phyloP scores from a whole-genome alignment of 2,329 filamentous ascomycete species.

The Bipolaris bicolor region DNA sequence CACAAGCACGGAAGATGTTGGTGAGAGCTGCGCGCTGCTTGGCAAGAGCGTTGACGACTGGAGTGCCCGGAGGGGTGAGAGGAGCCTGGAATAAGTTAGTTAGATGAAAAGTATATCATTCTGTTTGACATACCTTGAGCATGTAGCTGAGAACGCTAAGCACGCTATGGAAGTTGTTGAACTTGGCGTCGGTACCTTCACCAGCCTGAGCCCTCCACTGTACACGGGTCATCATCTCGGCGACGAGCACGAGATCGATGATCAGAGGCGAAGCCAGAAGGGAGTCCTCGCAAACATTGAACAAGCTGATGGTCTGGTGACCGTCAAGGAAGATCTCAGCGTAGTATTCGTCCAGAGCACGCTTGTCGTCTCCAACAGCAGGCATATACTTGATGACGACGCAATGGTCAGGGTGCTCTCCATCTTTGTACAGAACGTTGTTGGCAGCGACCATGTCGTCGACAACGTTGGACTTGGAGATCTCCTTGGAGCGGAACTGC shows the following conservation, averaged over 20 bases:
- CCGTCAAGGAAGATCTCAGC: slow-evolving; percentile 98
- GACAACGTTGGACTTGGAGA: slow-evolving; percentile 98
- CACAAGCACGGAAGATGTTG: slow-evolving; percentile 98
- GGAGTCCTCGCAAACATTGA: slow-evolving; percentile 99
- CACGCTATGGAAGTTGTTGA: slow-evolving; percentile 94
- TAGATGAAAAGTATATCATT: neutral
- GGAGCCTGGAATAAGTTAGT: slow-evolving; percentile 67
- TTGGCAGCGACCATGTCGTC: slow-evolving; percentile 99
- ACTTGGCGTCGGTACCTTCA: slow-evolving; percentile 66
- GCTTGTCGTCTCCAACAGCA: slow-evolving; percentile 97
- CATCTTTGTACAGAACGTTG: slow-evolving; percentile 83
- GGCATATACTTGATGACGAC: slow-evolving; percentile 99
- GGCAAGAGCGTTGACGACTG: slow-evolving; percentile 91
- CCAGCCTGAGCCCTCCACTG: slow-evolving; percentile 75
- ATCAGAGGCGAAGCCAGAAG: slow-evolving; percentile 94
- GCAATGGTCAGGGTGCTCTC: slow-evolving; percentile 95
- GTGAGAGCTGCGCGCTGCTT: slow-evolving; percentile 95
- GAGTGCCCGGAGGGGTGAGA: slow-evolving; percentile 89
- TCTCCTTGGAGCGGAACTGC: slow-evolving; percentile 99
- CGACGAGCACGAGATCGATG: slow-evolving; percentile 90
- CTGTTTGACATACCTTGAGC: slow-evolving; percentile 67
- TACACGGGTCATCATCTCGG: slow-evolving; percentile 98
- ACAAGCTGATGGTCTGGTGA: slow-evolving; percentile 96
- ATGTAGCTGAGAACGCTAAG: slow-evolving; percentile 98
- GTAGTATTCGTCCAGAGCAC: slow-evolving; percentile 98